Base-by-base conservation (phyloP, 495 filamentous ascomycete genomes). In the Penicillium tannophilum region DNA sequence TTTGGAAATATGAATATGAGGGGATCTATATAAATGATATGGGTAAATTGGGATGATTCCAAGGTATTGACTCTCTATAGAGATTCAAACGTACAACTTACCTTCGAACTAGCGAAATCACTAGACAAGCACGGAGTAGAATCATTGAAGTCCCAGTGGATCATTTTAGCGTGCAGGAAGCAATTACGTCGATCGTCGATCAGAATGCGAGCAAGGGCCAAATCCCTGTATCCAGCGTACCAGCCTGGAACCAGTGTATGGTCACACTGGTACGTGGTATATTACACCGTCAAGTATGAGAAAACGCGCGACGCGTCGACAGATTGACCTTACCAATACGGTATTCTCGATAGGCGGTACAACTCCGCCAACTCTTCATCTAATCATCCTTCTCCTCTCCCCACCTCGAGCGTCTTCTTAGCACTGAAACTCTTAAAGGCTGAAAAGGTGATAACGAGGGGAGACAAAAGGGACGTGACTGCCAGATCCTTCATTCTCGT, bases 281-380 rank as follows among this genome's bases (percentile, higher is more conserved):
- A 56, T 58, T 56, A 68, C 63, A 46, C 17, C 47, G 48, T n/a
- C 3, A 6, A 11, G 16, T 26, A 60, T 65, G 62, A 14, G 31
- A 62, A 52, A 45, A 73, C 73, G 72, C 74, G 72, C 64, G 64
- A 69, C 66, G 65, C 63, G 66, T 51, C 24, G 55, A 63, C 55
- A 61, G 57, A 9, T 16, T 60, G 67, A 75, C 73, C 64, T 73
- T 73, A 72, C 64, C 24, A 56, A 23, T 64, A 64, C 1, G 0
- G 65, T 68, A 65, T 56, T 36, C 14, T 36, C 7, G 10, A 17
- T 17, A 2, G 6, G 17, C 53, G 5, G 41, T 64, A 64, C 65
- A 30, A 36, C 60, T 59, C 60, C 64, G 62, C 47, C n/a, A 43
- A 33, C 48, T 36, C 33, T 36, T 36, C 28, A 55, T 63, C 54